Evolutionary conservation across 768 basidiomycete species (phyloP).

Genomic region (Suillus subalutaceus): DNA sequence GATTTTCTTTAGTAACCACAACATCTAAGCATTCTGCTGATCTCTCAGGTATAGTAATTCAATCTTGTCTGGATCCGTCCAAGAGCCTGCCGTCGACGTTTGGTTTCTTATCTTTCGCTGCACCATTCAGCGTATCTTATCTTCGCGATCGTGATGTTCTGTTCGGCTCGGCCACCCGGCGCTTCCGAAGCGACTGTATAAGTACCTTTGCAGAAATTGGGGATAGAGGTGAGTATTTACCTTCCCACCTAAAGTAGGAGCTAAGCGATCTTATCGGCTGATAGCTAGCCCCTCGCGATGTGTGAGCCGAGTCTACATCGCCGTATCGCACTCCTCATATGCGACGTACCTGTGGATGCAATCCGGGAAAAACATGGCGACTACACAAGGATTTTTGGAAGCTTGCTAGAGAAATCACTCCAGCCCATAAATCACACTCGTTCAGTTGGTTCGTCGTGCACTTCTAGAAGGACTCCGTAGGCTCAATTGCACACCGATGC

Average conservation of each 20-base stretch:
- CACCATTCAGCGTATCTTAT: not conserved
- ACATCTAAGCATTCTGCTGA: not conserved
- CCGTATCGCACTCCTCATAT: conserved; percentile 60
- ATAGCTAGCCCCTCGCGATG: not conserved
- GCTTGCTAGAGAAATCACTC: conserved; percentile 44
- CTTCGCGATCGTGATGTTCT: not conserved
- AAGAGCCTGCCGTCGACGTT: not conserved
- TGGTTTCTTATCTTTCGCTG: not conserved
- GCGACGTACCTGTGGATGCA: conserved; percentile 56
- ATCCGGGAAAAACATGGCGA: conserved; percentile 54
- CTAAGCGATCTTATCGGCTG: not conserved
- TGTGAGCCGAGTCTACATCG: not conserved
- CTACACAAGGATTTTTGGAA: conserved; percentile 56
- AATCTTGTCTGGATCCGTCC: not conserved
- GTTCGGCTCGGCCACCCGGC: not conserved
- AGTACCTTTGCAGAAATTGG: not conserved
- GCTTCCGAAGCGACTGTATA: not conserved
- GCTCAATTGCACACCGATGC: not conserved
- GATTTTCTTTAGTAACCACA: not conserved
- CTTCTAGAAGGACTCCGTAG: not conserved
- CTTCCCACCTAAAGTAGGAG: not conserved
- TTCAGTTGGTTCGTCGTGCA: conserved; percentile 11
- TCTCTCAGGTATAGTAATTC: not conserved
- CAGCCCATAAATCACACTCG: conserved; percentile 13
- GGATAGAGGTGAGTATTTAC: not conserved